phyloP scores from a whole-genome alignment of 257 asterid species.

The Agastache rugosa region DNA sequence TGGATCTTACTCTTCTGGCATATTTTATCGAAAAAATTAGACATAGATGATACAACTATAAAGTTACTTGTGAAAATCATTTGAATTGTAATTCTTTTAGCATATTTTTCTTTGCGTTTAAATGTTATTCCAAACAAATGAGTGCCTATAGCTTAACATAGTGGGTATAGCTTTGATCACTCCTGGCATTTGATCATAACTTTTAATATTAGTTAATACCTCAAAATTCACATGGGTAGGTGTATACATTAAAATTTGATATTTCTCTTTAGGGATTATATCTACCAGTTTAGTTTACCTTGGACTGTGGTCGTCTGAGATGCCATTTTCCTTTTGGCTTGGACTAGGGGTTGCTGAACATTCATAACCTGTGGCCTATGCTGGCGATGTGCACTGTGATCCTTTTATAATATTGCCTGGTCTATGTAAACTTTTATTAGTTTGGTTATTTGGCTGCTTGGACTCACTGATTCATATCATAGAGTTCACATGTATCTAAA shows the following conservation, averaged over 20 bases:
- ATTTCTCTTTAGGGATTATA: too few species aligned
- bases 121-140: neutral
- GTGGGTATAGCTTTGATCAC: constrained; percentile 2
- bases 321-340: neutral
- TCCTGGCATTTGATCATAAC: neutral
- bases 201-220: neutral
- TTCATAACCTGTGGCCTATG: constrained; percentile 1
- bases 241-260: constrained; percentile 11
- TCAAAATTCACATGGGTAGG: neutral
- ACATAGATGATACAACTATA: neutral
- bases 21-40: too few species aligned
- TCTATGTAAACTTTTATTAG: neutral
- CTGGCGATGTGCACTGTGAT: constrained; percentile 2
- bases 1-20: neutral
- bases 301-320: neutral
- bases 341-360: neutral
- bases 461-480: constrained; percentile 9
- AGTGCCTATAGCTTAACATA: neutral
- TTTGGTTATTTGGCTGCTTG: constrained; percentile 6
- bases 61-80: neutral
- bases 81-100: neutral
- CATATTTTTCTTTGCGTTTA: neutral
- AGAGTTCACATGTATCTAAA: constrained; percentile 1
- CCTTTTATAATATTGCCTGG: neutral
- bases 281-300: neutral